These are phyloP conservation scores for Xylaria acuta DNA, from an alignment of 495 filamentous ascomycete species.

Conservation along the genomic window DNA sequence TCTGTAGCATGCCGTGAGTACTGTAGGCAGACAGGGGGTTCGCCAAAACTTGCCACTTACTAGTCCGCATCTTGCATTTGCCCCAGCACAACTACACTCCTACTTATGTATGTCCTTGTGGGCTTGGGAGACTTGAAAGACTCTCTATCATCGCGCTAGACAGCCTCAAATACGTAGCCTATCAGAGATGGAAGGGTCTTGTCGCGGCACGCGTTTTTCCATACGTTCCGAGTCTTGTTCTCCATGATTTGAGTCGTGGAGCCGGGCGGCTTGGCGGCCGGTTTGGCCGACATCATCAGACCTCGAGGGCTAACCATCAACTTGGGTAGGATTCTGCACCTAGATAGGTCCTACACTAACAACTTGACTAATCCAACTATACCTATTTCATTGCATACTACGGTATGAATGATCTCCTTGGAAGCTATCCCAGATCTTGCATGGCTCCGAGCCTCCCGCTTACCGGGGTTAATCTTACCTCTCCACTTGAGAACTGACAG, in stretches of 20 bases:
- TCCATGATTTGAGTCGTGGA: background rate
- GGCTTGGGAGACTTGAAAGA: background rate
- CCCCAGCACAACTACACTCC: background rate
- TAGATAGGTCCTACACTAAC: slow-evolving; percentile 2
- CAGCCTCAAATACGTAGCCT: background rate
- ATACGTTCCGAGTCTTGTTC: background rate
- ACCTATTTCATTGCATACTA: background rate
- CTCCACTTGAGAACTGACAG: slow-evolving; percentile 22
- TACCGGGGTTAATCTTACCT: slow-evolving; percentile 21
- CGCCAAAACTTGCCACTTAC: slow-evolving; percentile 18
- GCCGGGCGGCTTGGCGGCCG: slow-evolving; percentile 1
- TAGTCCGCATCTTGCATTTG: background rate
- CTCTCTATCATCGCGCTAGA: background rate
- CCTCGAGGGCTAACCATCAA: slow-evolving; percentile 5
- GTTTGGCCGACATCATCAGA: slow-evolving; percentile 25
- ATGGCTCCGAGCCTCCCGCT: slow-evolving; percentile 30
- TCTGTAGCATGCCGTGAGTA: background rate
- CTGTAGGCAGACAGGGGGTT: background rate
- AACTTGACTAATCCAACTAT: background rate
- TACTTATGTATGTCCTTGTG: background rate
- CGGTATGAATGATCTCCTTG: slow-evolving; percentile 18
- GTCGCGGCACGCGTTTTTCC: background rate
- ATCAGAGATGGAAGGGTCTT: background rate
- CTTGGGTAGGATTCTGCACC: slow-evolving; percentile 18
- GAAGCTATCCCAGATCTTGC: slow-evolving; percentile 25